phyloP scores from a whole-genome alignment of 768 basidiomycete species.

The Flagelloscypha sp. region DNA sequence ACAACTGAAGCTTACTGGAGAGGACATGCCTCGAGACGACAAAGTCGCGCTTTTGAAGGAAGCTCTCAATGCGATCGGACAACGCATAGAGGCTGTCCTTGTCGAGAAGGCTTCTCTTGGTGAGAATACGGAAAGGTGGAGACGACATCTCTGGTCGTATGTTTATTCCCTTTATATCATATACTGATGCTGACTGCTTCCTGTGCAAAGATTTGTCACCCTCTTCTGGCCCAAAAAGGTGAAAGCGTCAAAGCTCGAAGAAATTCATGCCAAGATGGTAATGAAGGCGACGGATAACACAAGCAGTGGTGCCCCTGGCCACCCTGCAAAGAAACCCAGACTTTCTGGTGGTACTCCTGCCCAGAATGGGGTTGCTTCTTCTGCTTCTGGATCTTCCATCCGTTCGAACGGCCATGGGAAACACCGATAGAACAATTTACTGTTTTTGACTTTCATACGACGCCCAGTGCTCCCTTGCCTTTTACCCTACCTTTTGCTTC shows the following conservation, averaged over 20 bases:
- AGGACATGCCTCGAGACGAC: constrained; percentile 89
- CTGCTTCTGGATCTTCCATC: too few relatives aligned
- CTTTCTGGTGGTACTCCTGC: constrained; percentile 27
- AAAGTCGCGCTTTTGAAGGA: constrained; percentile 96
- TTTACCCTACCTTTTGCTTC: too few relatives aligned
- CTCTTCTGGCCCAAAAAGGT: constrained; percentile 98
- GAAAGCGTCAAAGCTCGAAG: constrained; percentile 85
- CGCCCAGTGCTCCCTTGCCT: too few relatives aligned
- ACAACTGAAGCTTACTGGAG: constrained; percentile 89
- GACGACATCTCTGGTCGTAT: constrained; percentile 94
- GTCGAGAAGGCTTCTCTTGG: constrained; percentile 68
- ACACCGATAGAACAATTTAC: too few relatives aligned
- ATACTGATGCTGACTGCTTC: constrained; percentile 4
- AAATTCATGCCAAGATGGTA: constrained; percentile 95
- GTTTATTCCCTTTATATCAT: constrained; percentile 24
- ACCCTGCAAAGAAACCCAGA: constrained; percentile 30
- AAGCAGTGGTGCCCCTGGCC: constrained; percentile 24
- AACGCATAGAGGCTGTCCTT: constrained; percentile 81
- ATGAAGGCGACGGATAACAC: constrained; percentile 55
- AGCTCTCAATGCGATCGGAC: constrained; percentile 87
- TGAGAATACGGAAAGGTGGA: constrained; percentile 81
- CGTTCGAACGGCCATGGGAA: too few relatives aligned
- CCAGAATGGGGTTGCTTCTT: too few relatives aligned
- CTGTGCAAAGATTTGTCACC: constrained; percentile 73
- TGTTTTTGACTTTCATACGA: too few relatives aligned